Evolutionary conservation across 2,329 filamentous ascomycete genomes (phyloP).

Genomic region (Seiridium cupressi): DNA sequence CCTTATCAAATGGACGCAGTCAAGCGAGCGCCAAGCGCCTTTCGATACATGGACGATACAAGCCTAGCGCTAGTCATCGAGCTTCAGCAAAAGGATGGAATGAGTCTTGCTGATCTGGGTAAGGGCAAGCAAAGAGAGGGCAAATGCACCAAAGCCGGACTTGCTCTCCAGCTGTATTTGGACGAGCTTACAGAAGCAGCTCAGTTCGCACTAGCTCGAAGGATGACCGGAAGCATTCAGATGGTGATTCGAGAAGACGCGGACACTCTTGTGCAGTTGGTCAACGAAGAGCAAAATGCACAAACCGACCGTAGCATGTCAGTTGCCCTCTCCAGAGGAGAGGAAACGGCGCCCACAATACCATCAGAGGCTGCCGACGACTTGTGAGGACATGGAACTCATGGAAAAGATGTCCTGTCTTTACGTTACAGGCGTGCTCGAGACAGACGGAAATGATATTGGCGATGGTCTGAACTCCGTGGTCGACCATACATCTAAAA

Average conservation of each 20-base stretch:
- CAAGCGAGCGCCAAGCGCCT: too few relatives aligned
- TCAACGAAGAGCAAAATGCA: conserved; percentile 13
- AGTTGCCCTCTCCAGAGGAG: not conserved
- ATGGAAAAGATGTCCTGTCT: conserved; percentile 13
- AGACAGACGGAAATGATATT: not conserved
- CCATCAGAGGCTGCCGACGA: not conserved
- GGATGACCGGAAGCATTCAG: conserved; percentile 21
- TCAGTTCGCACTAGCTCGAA: conserved; percentile 13
- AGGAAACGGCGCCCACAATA: not conserved
- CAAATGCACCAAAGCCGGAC: conserved; percentile 12
- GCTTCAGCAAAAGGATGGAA: not conserved
- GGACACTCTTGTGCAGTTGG: conserved; percentile 10
- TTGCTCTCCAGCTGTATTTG: conserved; percentile 16
- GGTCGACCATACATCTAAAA: conserved; percentile 10
- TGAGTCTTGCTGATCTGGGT: not conserved
- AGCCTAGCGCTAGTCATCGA: not conserved
- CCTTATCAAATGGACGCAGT: too few relatives aligned
- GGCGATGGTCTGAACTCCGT: not conserved
- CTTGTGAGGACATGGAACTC: conserved; percentile 9
- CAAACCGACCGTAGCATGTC: conserved; percentile 12
- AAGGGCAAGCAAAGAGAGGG: conserved; percentile 20
- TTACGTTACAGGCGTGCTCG: conserved; percentile 11
- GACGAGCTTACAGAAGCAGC: conserved; percentile 15
- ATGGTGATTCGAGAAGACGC: conserved; percentile 16
- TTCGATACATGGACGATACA: not conserved